Conservation (phyloP, 768 basidiomycete species). For the Podaxis pistillaris region DNA sequence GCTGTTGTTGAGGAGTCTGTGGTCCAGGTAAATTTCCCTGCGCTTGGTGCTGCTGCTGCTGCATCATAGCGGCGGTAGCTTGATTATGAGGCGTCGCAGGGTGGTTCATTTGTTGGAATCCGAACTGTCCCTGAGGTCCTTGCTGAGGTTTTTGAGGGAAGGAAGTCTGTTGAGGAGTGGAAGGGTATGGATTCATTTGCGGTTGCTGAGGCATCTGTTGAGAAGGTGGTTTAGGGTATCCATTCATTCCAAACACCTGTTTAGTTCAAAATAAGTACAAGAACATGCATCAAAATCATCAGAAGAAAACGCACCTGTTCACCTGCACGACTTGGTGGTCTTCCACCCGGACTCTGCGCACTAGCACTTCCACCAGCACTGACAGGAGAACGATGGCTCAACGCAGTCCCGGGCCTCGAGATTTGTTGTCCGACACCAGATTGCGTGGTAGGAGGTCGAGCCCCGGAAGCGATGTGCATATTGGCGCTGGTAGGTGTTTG, state of each 20-base stretch:
- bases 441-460: constrained; percentile 5
- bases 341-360: constrained; percentile 13
- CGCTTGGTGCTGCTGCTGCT: constrained; percentile 3
- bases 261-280: not conserved
- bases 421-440: constrained; percentile 7
- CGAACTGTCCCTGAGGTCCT: constrained; percentile 6
- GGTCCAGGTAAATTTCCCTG: constrained; percentile 2
- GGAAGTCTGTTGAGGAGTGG: not conserved
- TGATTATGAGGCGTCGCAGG: constrained; percentile 5
- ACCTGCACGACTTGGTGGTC: constrained; percentile 18
- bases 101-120: constrained; percentile 11
- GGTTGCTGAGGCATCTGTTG: constrained; percentile 12
- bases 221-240: constrained; percentile 13
- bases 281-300: constrained; percentile 1
- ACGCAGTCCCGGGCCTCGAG: constrained; percentile 20
- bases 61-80: constrained; percentile 10
- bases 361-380: constrained; percentile 12
- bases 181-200: constrained; percentile 7
- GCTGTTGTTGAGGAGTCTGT: constrained; percentile 16
- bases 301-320: constrained; percentile 11
- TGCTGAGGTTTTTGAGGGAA: constrained; percentile 6
- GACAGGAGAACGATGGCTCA: constrained; percentile 19
- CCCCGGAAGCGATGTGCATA: not conserved
- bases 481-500: constrained; percentile 7
- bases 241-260: constrained; percentile 11